phyloP scores from a whole-genome alignment of 768 basidiomycete species.

The Podaxis sp. region DNA sequence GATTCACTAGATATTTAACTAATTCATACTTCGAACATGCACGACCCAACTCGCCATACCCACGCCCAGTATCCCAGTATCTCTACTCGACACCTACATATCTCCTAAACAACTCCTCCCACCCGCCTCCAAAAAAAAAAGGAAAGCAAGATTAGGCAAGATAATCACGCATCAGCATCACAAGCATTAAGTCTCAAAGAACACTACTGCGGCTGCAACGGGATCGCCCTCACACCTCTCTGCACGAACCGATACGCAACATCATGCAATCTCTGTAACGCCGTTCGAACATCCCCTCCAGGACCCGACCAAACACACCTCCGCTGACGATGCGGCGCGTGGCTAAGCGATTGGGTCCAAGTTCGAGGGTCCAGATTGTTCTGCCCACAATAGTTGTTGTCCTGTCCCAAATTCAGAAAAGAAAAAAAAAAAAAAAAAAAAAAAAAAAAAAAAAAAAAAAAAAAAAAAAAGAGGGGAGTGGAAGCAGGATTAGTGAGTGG shows the following conservation, averaged over 20 bases:
- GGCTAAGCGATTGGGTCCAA: slow-evolving; percentile 73
- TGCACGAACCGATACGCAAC: slow-evolving; percentile 54
- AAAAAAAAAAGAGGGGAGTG: slow-evolving; percentile 24
- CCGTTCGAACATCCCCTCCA: slow-evolving; percentile 38
- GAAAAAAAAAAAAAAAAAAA: slow-evolving; percentile 39
- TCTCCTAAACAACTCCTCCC: too few species aligned
- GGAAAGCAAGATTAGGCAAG: too few species aligned
- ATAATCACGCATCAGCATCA: slow-evolving; percentile 11
- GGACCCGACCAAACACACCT: slow-evolving; percentile 71
- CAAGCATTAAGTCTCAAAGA: slow-evolving; percentile 37
- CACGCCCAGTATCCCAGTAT: too few species aligned
- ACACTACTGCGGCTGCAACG: slow-evolving; percentile 71
- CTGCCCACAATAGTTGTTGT: slow-evolving; percentile 69
- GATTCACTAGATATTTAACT: too few species aligned
- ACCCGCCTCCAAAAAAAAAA: too few species aligned
- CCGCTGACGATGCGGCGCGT: slow-evolving; percentile 63
- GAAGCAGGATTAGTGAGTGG: neutral
- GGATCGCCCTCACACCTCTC: slow-evolving; percentile 54
- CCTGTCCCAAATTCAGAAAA: slow-evolving; percentile 46
- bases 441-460: slow-evolving; percentile 44
- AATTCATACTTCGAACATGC: too few species aligned
- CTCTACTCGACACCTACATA: too few species aligned
- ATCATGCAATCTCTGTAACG: slow-evolving; percentile 69
- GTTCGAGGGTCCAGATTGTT: slow-evolving; percentile 55
- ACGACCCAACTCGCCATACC: too few species aligned